These are phyloP conservation scores for Vigna radiata DNA, from an alignment of 306 rosid species.

Conservation along the genomic window DNA sequence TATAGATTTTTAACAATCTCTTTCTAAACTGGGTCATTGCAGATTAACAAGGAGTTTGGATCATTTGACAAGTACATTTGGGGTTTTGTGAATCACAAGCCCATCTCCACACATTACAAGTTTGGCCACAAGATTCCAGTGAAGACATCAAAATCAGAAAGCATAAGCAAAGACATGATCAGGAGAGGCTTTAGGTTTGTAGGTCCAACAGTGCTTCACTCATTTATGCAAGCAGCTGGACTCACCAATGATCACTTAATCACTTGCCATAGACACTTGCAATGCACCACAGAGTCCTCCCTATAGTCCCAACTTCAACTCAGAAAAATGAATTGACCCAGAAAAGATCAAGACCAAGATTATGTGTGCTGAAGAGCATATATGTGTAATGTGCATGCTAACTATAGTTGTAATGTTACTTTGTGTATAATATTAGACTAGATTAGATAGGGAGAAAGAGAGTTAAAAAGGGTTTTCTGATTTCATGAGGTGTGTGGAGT, in stretches of 20 bases:
- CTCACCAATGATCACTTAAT: conserved; percentile 90
- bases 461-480: conserved; percentile 19
- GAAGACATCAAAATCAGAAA: conserved; percentile 95
- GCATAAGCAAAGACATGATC: conserved; percentile 93
- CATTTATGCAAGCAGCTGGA: conserved; percentile 96
- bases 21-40: conserved; percentile 37
- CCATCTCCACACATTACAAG: conserved; percentile 86
- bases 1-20: conserved; percentile 14
- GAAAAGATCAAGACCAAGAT: not conserved
- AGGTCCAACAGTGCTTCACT: conserved; percentile 91
- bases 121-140: conserved; percentile 85
- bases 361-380: conserved; percentile 34
- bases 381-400: conserved; percentile 48
- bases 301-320: conserved; percentile 42
- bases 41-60: conserved; percentile 81
- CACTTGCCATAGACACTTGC: conserved; percentile 86
- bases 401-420: conserved; percentile 43
- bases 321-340: conserved; percentile 40
- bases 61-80: conserved; percentile 82
- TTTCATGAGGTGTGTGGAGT: conserved; percentile 42
- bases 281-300: conserved; percentile 54
- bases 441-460: conserved; percentile 40
- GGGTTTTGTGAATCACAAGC: conserved; percentile 89
- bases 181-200: conserved; percentile 88
- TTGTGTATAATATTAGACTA: conserved; percentile 62